Conservation (phyloP, 352 stramenopile genomes). For the Phytophthora pluvialis region DNA sequence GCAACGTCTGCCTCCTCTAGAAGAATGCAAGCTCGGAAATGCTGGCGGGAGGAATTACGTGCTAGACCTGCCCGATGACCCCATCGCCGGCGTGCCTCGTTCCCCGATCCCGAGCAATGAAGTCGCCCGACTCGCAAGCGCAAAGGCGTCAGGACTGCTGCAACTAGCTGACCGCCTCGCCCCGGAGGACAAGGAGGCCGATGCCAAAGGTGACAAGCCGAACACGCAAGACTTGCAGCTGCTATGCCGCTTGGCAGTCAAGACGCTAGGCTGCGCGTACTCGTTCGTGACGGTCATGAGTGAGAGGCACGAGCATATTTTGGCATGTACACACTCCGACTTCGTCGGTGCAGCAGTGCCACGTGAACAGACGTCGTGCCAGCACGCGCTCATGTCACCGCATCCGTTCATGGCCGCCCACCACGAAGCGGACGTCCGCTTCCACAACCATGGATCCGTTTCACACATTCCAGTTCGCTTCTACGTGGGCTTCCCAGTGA, state of each 20-base stretch:
- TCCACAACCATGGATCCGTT: slow-evolving; percentile 40
- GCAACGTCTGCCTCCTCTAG: slow-evolving; percentile 8
- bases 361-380: slow-evolving; percentile 58
- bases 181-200: slow-evolving; percentile 17
- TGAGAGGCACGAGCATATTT: slow-evolving; percentile 43
- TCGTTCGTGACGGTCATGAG: slow-evolving; percentile 61
- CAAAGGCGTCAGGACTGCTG: slow-evolving; percentile 13
- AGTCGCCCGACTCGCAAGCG: slow-evolving; percentile 25
- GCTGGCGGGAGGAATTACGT: slow-evolving; percentile 21
- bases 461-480: slow-evolving; percentile 45
- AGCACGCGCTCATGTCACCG: slow-evolving; percentile 59
- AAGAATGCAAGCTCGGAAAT: slow-evolving; percentile 32
- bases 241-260: slow-evolving; percentile 52
- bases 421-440: slow-evolving; percentile 63
- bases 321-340: slow-evolving; percentile 38
- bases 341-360: slow-evolving; percentile 35
- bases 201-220: slow-evolving; percentile 23
- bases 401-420: slow-evolving; percentile 58
- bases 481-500: slow-evolving; percentile 70
- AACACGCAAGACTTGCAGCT: slow-evolving; percentile 52
- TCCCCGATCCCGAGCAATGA: slow-evolving; percentile 43
- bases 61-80: slow-evolving; percentile 27
- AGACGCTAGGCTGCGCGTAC: slow-evolving; percentile 53
- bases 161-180: slow-evolving; percentile 26
- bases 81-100: slow-evolving; percentile 12